A percentile compares a stretch with the other conserved stretches of the same genome.
These are phyloP conservation scores for Talaromyces sp. DNA, from an alignment of 2,329 filamentous ascomycete genomes.

Conservation along the genomic window DNA sequence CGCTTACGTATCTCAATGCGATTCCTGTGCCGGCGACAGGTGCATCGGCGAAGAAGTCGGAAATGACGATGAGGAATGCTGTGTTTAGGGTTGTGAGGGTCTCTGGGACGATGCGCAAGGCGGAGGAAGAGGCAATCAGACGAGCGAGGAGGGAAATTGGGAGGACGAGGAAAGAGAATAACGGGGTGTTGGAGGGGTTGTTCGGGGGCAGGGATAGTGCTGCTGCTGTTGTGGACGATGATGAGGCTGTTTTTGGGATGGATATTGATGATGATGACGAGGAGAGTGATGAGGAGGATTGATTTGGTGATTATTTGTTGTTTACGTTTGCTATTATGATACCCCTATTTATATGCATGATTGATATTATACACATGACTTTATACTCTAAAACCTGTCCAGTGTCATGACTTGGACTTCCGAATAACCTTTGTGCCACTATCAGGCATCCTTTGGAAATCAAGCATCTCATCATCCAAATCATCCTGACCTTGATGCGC, in stretches of 20 bases:
- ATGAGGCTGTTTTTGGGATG: conserved; percentile 29
- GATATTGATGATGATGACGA: conserved; percentile 15
- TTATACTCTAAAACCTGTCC: neutral
- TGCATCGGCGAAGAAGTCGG: neutral
- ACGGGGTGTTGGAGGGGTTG: conserved; percentile 34
- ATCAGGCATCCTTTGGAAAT: conserved; percentile 47
- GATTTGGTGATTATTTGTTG: neutral
- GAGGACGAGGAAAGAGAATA: conserved; percentile 53
- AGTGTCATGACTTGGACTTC: conserved; percentile 39
- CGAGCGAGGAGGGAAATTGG: conserved; percentile 70
- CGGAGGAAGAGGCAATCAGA: conserved; percentile 82
- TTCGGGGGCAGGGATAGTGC: conserved; percentile 21
- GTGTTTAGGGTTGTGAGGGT: conserved; percentile 82
- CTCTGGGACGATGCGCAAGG: conserved; percentile 88
- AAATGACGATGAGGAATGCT: conserved; percentile 48
- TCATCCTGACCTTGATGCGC: conserved; percentile 25
- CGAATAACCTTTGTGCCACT: conserved; percentile 70
- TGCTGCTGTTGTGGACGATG: conserved; percentile 39
- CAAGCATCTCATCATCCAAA: conserved; percentile 36
- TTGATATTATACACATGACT: neutral
- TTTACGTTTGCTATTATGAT: conserved; percentile 14
- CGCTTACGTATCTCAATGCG: conserved; percentile 72
- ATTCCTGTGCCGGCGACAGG: conserved; percentile 49
- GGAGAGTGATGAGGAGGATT: conserved; percentile 11
- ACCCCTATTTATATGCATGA: conserved; percentile 3